Evolutionary conservation across 2,329 filamentous ascomycete species (phyloP).

Genomic region (Aureobasidium sp.): DNA sequence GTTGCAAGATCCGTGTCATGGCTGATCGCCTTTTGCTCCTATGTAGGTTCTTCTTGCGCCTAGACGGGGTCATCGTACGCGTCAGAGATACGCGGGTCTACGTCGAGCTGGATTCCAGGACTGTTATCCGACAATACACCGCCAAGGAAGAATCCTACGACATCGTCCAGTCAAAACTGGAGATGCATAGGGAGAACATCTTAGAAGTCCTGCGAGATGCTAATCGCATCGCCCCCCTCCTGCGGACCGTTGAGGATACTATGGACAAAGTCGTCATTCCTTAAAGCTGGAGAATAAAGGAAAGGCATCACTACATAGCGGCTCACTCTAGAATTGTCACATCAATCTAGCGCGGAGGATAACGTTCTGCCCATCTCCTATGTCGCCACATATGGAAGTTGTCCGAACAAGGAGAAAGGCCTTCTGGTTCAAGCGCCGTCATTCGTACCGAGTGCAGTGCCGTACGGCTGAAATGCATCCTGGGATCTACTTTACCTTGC

Average conservation of each 20-base stretch:
- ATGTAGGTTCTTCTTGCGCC: constrained; percentile 79
- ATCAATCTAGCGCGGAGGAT: background rate
- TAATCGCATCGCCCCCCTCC: constrained; percentile 62
- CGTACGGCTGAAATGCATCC: too few species aligned
- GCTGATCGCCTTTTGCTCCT: constrained; percentile 79
- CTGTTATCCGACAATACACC: constrained; percentile 83
- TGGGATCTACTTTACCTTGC: too few species aligned
- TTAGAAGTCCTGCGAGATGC: constrained; percentile 72
- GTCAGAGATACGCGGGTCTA: constrained; percentile 88
- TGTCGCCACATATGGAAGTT: background rate
- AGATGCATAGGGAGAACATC: constrained; percentile 62
- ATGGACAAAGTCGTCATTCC: constrained; percentile 43
- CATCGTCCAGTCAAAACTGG: constrained; percentile 55
- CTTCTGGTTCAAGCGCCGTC: too few species aligned
- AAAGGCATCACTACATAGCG: background rate
- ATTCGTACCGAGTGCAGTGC: too few species aligned
- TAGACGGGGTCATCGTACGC: constrained; percentile 83
- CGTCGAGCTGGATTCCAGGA: constrained; percentile 72
- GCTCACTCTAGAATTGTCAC: background rate
- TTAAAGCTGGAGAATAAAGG: constrained; percentile 1
- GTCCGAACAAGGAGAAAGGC: too few species aligned
- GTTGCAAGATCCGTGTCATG: constrained; percentile 89
- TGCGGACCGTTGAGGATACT: constrained; percentile 63
- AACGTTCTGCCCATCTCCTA: background rate
- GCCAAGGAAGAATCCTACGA: constrained; percentile 78